A percentile compares a stretch with the other conserved stretches of the same genome.
These are phyloP conservation scores for Noccaea caerulescens DNA, from an alignment of 345 rosid species.

Conservation along the genomic window DNA sequence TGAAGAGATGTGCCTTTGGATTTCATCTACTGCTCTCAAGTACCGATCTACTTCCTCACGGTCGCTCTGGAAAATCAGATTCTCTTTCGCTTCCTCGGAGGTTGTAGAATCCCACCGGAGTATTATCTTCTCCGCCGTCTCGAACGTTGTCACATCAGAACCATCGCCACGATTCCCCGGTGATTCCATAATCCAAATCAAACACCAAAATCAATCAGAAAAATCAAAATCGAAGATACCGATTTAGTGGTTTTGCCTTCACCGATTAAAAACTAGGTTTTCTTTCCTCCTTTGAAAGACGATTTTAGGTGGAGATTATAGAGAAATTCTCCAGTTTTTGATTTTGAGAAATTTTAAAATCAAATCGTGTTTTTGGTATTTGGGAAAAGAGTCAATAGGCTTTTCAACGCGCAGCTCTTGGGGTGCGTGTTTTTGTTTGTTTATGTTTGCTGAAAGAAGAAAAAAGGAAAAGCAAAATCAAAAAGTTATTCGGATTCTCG, in stretches of 20 bases:
- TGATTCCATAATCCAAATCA: slow-evolving; percentile 32
- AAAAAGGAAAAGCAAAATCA: not conserved
- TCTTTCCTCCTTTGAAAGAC: not conserved
- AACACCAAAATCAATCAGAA: not conserved
- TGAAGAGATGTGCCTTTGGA: slow-evolving; percentile 54
- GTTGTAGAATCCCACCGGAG: slow-evolving; percentile 85
- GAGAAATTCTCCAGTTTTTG: not conserved
- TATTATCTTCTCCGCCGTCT: slow-evolving; percentile 74
- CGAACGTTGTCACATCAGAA: slow-evolving; percentile 36
- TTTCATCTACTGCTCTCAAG: slow-evolving; percentile 82
- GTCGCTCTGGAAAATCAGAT: slow-evolving; percentile 78
- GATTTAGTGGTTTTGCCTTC: not conserved
- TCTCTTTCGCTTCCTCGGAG: slow-evolving; percentile 76
- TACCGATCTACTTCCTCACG: slow-evolving; percentile 80
- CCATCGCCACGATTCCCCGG: slow-evolving; percentile 18
- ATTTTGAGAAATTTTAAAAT: slow-evolving; percentile 1
- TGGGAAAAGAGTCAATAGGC: slow-evolving; percentile 30
- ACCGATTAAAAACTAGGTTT: slow-evolving; percentile 2
- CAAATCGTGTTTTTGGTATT: not conserved
- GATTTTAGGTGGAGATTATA: slow-evolving; percentile 25
- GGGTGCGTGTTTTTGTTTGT: not conserved
- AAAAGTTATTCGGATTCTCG: not conserved
- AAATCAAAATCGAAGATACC: not conserved
- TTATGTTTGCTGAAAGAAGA: not conserved
- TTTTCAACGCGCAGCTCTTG: slow-evolving; percentile 29